Conservation (phyloP, 2,329 filamentous ascomycete genomes). For the Thermochaetoides dissita region DNA sequence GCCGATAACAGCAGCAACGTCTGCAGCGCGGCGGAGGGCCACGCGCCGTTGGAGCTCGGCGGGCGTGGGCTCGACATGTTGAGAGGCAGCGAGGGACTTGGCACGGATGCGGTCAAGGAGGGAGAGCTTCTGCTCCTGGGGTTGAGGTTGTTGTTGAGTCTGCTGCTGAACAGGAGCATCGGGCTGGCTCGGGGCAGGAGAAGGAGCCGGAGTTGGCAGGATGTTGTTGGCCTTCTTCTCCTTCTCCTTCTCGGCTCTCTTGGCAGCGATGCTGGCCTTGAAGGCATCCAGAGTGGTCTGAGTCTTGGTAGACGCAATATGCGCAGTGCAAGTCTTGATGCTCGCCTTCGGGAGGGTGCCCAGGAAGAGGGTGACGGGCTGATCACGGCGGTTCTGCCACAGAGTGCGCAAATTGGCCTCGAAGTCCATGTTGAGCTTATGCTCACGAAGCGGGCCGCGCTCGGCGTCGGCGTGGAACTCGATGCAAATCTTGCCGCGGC, state of each 20-base stretch:
- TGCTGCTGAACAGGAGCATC: neutral
- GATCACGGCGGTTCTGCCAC: constrained; percentile 24
- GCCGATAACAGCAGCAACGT: constrained; percentile 53
- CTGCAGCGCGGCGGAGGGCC: constrained; percentile 53
- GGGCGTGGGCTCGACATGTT: constrained; percentile 30
- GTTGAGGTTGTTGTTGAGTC: constrained; percentile 18
- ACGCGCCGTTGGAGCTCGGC: constrained; percentile 46
- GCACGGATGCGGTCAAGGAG: constrained; percentile 63
- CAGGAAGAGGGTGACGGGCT: constrained; percentile 35
- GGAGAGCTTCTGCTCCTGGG: constrained; percentile 35
- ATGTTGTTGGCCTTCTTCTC: constrained; percentile 17
- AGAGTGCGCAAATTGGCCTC: constrained; percentile 33
- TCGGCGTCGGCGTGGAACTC: constrained; percentile 33
- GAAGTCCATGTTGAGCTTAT: constrained; percentile 40
- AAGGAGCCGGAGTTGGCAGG: constrained; percentile 16
- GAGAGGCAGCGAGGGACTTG: constrained; percentile 38
- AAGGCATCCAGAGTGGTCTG: constrained; percentile 56
- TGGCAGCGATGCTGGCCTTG: constrained; percentile 41
- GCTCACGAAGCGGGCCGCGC: constrained; percentile 31
- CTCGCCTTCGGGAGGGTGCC: constrained; percentile 39
- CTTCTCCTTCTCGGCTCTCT: constrained; percentile 33
- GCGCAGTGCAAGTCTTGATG: constrained; percentile 36
- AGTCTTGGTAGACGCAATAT: constrained; percentile 12
- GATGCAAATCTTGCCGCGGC: constrained; percentile 35
- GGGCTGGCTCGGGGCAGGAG: constrained; percentile 22